phyloP scores from a whole-genome alignment of 1,284 basidiomycete species.

The Fomitopsis schrenkii region DNA sequence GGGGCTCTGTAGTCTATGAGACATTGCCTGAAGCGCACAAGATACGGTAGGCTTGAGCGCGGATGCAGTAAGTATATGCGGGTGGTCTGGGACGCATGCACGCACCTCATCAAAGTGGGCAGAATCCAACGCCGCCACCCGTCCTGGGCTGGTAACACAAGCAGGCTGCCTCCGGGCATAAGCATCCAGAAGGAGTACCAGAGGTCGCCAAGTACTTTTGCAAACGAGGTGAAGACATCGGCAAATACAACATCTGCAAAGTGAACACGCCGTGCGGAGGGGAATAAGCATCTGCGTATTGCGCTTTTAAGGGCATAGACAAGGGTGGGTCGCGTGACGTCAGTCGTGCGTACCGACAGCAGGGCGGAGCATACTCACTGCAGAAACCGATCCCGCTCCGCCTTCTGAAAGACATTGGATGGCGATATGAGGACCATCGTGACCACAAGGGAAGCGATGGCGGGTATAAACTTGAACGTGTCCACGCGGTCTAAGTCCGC shows the following conservation, averaged over 20 bases:
- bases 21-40: conserved; percentile 92
- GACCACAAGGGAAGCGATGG: conserved; percentile 57
- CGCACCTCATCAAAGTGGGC: conserved; percentile 84
- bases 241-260: conserved; percentile 95
- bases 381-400: conserved; percentile 71
- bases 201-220: conserved; percentile 93
- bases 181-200: conserved; percentile 87
- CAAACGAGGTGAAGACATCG: conserved; percentile 94
- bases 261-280: conserved; percentile 59
- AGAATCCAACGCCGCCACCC: conserved; percentile 72
- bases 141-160: conserved; percentile 56
- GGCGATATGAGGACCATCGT: conserved; percentile 62
- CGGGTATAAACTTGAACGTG: conserved; percentile 71
- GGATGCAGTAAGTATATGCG: neutral
- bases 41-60: conserved; percentile 54
- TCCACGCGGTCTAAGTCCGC: conserved; percentile 63
- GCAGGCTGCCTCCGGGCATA: conserved; percentile 70
- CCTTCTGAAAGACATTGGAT: conserved; percentile 59
- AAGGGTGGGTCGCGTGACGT: neutral
- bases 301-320: conserved; percentile 38
- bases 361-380: conserved; percentile 48
- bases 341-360: neutral
- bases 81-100: conserved; percentile 10
- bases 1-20: conserved; percentile 79
- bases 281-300: conserved; percentile 70